Percentiles rank a stretch among this genome's conserved stretches.
These are phyloP conservation scores for Drosera spatulata DNA, from an alignment of 179 eudicot species.

Conservation along the genomic window DNA sequence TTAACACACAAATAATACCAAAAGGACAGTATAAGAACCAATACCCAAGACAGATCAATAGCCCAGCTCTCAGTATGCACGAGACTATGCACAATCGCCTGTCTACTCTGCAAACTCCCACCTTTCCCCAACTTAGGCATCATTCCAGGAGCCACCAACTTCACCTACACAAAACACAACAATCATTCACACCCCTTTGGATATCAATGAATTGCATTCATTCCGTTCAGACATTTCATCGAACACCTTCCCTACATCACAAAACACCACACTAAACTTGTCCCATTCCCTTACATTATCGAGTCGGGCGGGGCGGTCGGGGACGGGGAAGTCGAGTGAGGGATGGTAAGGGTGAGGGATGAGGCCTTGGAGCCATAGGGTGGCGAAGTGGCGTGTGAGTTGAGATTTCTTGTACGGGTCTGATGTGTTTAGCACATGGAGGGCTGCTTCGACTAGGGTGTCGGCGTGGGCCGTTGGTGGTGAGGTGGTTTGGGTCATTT, in stretches of 20 bases:
- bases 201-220: background rate
- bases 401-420: conserved; percentile 72
- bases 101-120: conserved; percentile 90
- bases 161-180: conserved; percentile 41
- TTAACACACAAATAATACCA: no score
- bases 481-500: background rate
- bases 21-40: no score
- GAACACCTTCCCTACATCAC: conserved; percentile 23
- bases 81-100: conserved; percentile 86
- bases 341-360: conserved; percentile 39
- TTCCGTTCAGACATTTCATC: conserved; percentile 26
- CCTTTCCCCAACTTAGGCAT: conserved; percentile 96
- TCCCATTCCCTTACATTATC: conserved; percentile 19
- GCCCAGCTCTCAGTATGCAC: conserved; percentile 97
- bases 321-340: conserved; percentile 33
- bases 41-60: conserved; percentile 95
- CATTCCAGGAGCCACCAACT: conserved; percentile 63
- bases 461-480: conserved; percentile 6
- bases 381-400: conserved; percentile 54
- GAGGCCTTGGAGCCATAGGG: conserved; percentile 57
- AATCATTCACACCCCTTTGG: no score
- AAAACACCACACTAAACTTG: background rate
- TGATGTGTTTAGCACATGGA: conserved; percentile 53
- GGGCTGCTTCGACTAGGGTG: conserved; percentile 59
- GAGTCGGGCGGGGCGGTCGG: conserved; percentile 77